Evolutionary conservation across 2,329 filamentous ascomycete genomes (phyloP).

Genomic region (Fusarium torreyae): DNA sequence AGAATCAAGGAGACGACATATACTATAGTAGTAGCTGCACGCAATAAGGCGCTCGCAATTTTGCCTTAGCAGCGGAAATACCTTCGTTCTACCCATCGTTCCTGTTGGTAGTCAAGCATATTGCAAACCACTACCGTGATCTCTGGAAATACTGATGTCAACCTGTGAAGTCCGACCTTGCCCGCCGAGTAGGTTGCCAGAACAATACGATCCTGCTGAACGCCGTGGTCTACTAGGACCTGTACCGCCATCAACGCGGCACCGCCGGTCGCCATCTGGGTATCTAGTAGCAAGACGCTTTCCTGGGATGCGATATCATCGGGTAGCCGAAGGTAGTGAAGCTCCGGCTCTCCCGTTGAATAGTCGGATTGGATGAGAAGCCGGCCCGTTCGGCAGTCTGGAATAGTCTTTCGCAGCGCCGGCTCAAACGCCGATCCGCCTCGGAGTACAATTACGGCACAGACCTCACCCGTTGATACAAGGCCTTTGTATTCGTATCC

Average conservation of each 20-base stretch:
- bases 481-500: constrained; percentile 80
- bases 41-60: not conserved
- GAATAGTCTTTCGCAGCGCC: constrained; percentile 89
- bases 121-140: constrained; percentile 89
- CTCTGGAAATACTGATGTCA: constrained; percentile 90
- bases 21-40: constrained; percentile 19
- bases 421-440: constrained; percentile 92
- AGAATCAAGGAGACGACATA: constrained; percentile 16
- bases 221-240: constrained; percentile 95
- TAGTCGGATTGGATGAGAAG: constrained; percentile 92
- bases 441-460: constrained; percentile 89
- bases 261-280: constrained; percentile 95
- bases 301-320: constrained; percentile 80
- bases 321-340: constrained; percentile 90
- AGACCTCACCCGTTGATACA: constrained; percentile 78
- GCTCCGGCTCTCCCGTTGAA: constrained; percentile 88
- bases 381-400: constrained; percentile 90
- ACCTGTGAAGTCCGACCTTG: constrained; percentile 83
- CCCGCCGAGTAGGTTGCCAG: constrained; percentile 95
- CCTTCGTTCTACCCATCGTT: constrained; percentile 89
- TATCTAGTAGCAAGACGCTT: constrained; percentile 88
- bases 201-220: constrained; percentile 86
- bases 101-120: constrained; percentile 85
- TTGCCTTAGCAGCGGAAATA: constrained; percentile 85
- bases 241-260: constrained; percentile 92